Evolutionary conservation across 2,329 filamentous ascomycete genomes (phyloP), one percentile per base, ranked within the genome.

Genomic region (Fusarium ambrosium): DNA sequence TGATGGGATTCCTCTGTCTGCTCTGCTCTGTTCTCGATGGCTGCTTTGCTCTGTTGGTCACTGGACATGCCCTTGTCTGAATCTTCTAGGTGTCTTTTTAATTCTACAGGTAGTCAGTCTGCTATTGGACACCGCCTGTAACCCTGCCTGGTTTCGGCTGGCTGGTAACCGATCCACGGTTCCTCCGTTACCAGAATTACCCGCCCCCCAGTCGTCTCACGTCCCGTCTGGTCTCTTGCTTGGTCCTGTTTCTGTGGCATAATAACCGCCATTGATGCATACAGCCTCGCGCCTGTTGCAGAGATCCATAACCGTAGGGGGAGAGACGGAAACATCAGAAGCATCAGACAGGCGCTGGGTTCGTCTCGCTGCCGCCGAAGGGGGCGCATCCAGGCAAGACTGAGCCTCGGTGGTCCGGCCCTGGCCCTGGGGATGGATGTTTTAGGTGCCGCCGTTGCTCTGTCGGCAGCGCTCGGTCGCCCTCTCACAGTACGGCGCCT

Each of bases 371-470:
- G 39, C 66, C 68, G 76, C 74, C 69, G 69, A 61, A 53, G 59
- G 61, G 56, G 69, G 45, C 45, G 24, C 45, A n/a, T 11, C 45
- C 24, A 51, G 43, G 43, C 43, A 24, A 48, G 45, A 27, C 45
- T 51, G 45, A 51, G 45, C 45, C 45, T 51, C 45, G 45, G 43
- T 48, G 45, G 45, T 29, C 45, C 18, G 22, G 43, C 45, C 45
- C 45, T 51, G 48, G 18, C 10, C 48, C 48, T 53, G 45, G 45
- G 45, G 45, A 51, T 53, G 48, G 59, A 62, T 63, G 69, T 71
- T 75, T 71, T 75, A 71, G 70, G 62, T 77, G 66, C 73, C 67
- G 73, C 75, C 71, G 73, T 78, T 73, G 74, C 74, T 77, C 64
- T 74, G 74, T 68, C 70, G 74, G 70, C 66, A 60, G 37, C 71